Percentiles rank a stretch among this genome's conserved stretches.
Conservation (phyloP, 2,329 filamentous ascomycete species). For the Calonectria fujianensis region DNA sequence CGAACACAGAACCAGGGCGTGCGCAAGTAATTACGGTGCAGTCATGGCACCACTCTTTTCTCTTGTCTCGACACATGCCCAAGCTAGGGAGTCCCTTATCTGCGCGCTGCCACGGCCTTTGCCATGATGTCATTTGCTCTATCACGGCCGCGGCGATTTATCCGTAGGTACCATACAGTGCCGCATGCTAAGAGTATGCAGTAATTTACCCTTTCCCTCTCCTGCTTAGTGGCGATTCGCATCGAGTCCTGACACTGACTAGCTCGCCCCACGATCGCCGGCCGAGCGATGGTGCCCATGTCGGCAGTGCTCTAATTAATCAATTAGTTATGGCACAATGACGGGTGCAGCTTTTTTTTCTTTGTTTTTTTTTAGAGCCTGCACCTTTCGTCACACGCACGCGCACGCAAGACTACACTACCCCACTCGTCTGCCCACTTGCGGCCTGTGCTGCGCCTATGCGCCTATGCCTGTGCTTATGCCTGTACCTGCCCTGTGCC, state of each 20-base stretch:
- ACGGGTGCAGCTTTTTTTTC: slow-evolving; percentile 5
- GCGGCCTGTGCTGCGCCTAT: slow-evolving; percentile 15
- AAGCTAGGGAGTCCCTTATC: not conserved
- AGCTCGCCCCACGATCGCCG: slow-evolving; percentile 14
- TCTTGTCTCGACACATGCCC: slow-evolving; percentile 1
- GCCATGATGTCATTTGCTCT: slow-evolving; percentile 18
- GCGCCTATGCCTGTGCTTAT: slow-evolving; percentile 9
- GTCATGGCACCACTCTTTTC: slow-evolving; percentile 24
- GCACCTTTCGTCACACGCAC: slow-evolving; percentile 26
- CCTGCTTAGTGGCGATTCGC: slow-evolving; percentile 24
- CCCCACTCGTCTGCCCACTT: slow-evolving; percentile 38
- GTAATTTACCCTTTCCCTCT: slow-evolving; percentile 9
- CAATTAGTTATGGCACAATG: slow-evolving; percentile 19
- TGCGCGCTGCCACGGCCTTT: not conserved
- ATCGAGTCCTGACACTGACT: slow-evolving; percentile 8
- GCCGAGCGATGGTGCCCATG: slow-evolving; percentile 5
- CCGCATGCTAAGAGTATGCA: not conserved
- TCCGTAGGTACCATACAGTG: not conserved
- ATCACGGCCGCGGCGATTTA: not conserved
- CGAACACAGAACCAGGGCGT: slow-evolving; percentile 24
- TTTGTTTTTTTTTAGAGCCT: not conserved
- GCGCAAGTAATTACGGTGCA: slow-evolving; percentile 33
- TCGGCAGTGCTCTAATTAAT: slow-evolving; percentile 16
- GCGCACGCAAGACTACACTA: slow-evolving; percentile 32
- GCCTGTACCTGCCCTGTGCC: slow-evolving; percentile 5